phyloP scores from a whole-genome alignment of 2,329 filamentous ascomycete genomes.

The Ophiostoma pallidulum region DNA sequence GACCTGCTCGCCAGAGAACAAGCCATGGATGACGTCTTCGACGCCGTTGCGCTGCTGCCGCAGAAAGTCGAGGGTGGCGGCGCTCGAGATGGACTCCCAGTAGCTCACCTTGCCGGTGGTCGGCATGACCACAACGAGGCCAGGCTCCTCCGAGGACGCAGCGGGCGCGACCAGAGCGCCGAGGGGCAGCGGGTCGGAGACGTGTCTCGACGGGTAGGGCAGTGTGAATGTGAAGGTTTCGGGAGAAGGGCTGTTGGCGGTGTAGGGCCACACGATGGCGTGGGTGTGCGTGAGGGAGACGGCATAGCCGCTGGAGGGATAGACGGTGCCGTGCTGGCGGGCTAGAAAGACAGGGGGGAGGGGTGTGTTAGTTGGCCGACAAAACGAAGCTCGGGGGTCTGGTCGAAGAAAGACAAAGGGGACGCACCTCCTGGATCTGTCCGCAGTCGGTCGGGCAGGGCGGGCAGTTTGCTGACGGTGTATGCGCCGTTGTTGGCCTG shows the following conservation, averaged over 20 bases:
- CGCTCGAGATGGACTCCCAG: constrained; percentile 91
- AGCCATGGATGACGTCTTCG: constrained; percentile 61
- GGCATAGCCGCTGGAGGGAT: constrained; percentile 60
- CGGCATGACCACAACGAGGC: constrained; percentile 78
- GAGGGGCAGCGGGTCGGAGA: constrained; percentile 65
- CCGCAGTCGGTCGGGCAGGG: constrained; percentile 68
- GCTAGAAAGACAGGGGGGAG: too few species aligned
- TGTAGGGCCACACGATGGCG: constrained; percentile 87
- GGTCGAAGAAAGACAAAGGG: neutral
- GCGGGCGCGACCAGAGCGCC: constrained; percentile 75
- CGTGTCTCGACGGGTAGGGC: constrained; percentile 58
- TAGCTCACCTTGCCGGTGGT: constrained; percentile 78
- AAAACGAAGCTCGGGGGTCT: neutral
- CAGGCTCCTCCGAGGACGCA: constrained; percentile 68
- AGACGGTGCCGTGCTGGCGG: constrained; percentile 56
- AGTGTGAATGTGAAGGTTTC: constrained; percentile 75
- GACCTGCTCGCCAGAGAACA: constrained; percentile 71
- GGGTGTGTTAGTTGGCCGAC: constrained; percentile 8
- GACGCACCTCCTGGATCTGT: constrained; percentile 54
- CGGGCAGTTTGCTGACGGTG: constrained; percentile 73
- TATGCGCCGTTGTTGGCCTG: constrained; percentile 80
- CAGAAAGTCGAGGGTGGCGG: constrained; percentile 73
- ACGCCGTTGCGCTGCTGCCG: constrained; percentile 73
- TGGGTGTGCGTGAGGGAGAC: constrained; percentile 71
- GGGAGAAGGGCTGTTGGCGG: constrained; percentile 54